These are phyloP conservation scores for Rhododendron molle DNA, from an alignment of 148 eudicot genomes.

Conservation along the genomic window DNA sequence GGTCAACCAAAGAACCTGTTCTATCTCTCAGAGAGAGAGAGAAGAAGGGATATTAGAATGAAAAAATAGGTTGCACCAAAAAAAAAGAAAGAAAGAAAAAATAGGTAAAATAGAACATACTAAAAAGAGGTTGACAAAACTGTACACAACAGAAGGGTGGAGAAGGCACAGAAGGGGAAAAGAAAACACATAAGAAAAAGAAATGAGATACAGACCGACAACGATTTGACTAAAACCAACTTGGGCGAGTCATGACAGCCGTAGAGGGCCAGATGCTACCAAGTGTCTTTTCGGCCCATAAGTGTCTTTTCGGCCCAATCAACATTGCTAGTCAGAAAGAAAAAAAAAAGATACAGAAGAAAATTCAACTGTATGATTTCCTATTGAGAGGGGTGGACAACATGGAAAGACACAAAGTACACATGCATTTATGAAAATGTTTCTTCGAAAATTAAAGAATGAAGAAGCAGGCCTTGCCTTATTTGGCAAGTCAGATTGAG, in stretches of 20 bases:
- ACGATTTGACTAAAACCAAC: neutral
- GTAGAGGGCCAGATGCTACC: neutral
- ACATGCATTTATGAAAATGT: neutral
- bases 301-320: neutral
- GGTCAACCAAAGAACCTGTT: neutral
- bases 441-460: neutral
- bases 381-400: neutral
- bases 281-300: neutral
- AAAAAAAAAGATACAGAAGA: neutral
- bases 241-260: neutral
- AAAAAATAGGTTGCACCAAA: neutral
- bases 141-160: neutral
- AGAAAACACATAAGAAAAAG: neutral
- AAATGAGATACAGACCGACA: neutral
- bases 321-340: neutral
- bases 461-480: slow-evolving; percentile 36
- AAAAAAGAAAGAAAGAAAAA: neutral
- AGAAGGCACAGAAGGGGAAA: neutral
- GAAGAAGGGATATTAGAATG: neutral
- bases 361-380: neutral
- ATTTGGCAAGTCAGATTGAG: slow-evolving; percentile 26
- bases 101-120: neutral
- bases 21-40: neutral
- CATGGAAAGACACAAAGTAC: neutral
- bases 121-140: neutral